These are phyloP conservation scores for Alternaria novae-zelandiae DNA, from an alignment of 2,329 filamentous ascomycete species.

Conservation along the genomic window DNA sequence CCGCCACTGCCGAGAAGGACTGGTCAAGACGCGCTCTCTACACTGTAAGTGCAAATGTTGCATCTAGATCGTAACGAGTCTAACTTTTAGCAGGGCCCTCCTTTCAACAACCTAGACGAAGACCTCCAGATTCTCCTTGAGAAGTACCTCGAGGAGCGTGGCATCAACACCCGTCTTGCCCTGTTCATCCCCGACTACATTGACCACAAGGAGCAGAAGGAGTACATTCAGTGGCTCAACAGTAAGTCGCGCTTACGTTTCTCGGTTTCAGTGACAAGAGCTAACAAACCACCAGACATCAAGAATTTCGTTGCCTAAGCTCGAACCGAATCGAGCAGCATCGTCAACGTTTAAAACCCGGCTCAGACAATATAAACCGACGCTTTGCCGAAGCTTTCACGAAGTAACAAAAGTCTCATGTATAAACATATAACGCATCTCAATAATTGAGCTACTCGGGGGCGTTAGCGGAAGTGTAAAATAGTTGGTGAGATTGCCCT, in stretches of 20 bases:
- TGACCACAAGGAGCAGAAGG: slow-evolving; percentile 97
- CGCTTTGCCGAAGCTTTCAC: background rate
- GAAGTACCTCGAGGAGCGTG: slow-evolving; percentile 92
- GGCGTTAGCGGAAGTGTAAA: slow-evolving; percentile 35
- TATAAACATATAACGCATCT: slow-evolving; percentile 26
- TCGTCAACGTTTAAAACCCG: background rate
- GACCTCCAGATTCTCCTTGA: slow-evolving; percentile 92
- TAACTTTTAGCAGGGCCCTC: slow-evolving; percentile 65
- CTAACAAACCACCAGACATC: slow-evolving; percentile 63
- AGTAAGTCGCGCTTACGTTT: slow-evolving; percentile 40
- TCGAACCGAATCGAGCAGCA: background rate
- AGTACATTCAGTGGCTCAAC: slow-evolving; percentile 90
- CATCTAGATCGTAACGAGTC: background rate
- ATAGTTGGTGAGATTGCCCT: slow-evolving; percentile 20
- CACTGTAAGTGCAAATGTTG: slow-evolving; percentile 50
- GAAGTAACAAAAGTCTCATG: slow-evolving; percentile 7
- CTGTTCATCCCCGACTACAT: slow-evolving; percentile 96
- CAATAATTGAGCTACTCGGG: slow-evolving; percentile 12
- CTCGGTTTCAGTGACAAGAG: background rate
- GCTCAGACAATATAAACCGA: background rate
- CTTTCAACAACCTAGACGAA: slow-evolving; percentile 93
- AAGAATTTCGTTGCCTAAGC: slow-evolving; percentile 77
- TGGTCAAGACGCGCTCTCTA: slow-evolving; percentile 81
- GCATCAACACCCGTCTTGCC: slow-evolving; percentile 84
- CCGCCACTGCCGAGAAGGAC: slow-evolving; percentile 75